A percentile compares a stretch with the other conserved stretches of the same genome.
Conservation (phyloP, 2,329 filamentous ascomycete species). For the Ophiostoma ips region DNA sequence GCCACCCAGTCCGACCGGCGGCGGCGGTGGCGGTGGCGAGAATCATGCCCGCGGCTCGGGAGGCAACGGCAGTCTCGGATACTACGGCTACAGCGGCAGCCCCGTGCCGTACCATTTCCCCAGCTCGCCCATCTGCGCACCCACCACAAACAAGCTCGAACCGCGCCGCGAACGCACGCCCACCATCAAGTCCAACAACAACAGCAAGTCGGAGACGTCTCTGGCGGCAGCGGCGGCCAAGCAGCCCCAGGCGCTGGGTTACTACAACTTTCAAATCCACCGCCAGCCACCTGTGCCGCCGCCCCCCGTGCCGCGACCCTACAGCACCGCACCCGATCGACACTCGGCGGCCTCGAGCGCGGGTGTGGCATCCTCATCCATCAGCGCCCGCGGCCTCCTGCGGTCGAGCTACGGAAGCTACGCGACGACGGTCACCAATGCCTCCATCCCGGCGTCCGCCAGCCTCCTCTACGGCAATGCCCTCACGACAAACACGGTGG, state of each 20-base stretch:
- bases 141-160: conserved; percentile 23
- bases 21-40: not conserved
- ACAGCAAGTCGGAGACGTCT: not conserved
- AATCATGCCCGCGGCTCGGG: not conserved
- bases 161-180: conserved; percentile 17
- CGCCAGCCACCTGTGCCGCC: not conserved
- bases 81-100: not conserved
- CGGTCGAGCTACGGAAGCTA: conserved; percentile 10
- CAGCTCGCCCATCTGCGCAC: conserved; percentile 24
- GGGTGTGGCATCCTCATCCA: not conserved
- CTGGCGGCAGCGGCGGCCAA: not conserved
- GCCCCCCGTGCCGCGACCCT: not conserved
- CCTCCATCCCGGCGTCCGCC: not conserved
- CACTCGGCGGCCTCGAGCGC: not conserved
- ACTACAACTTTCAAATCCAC: conserved; percentile 6
- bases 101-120: conserved; percentile 19
- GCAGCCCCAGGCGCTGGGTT: not conserved
- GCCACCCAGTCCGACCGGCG: conserved; percentile 13
- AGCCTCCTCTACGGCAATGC: conserved; percentile 9
- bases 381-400: not conserved
- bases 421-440: conserved; percentile 3
- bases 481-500: conserved; percentile 7
- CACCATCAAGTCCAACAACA: conserved; percentile 4
- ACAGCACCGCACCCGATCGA: not conserved
- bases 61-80: not conserved